Conservation (phyloP, 2,329 filamentous ascomycete genomes). For the Fusarium chaquense region DNA sequence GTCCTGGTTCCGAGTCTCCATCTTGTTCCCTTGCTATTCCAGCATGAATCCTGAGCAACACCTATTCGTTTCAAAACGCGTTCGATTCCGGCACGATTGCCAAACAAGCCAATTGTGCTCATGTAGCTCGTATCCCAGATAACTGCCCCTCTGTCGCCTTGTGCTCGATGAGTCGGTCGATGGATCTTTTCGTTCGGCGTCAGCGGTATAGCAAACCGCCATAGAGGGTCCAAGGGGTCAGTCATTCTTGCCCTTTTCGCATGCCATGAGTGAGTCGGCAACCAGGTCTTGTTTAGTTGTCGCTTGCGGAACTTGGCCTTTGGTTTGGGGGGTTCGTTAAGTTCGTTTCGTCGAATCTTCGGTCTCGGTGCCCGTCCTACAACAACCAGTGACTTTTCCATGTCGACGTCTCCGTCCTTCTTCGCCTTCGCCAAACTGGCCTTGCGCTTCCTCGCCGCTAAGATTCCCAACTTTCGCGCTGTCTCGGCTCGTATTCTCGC, state of each 20-base stretch:
- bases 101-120: slow-evolving; percentile 84
- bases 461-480: slow-evolving; percentile 74
- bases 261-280: slow-evolving; percentile 95
- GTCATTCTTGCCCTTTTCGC: slow-evolving; percentile 94
- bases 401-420: slow-evolving; percentile 30
- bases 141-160: slow-evolving; percentile 79
- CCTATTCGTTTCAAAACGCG: slow-evolving; percentile 75
- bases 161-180: slow-evolving; percentile 84
- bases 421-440: slow-evolving; percentile 53
- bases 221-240: slow-evolving; percentile 79
- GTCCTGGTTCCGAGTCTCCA: slow-evolving; percentile 72
- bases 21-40: slow-evolving; percentile 73
- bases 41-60: slow-evolving; percentile 69
- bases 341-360: slow-evolving; percentile 76
- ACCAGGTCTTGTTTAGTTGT: slow-evolving; percentile 89
- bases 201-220: slow-evolving; percentile 88
- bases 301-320: slow-evolving; percentile 83
- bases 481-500: slow-evolving; percentile 78
- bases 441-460: slow-evolving; percentile 68
- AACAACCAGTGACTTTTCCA: slow-evolving; percentile 27
- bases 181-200: slow-evolving; percentile 93
- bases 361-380: slow-evolving; percentile 60
- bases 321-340: slow-evolving; percentile 69
- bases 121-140: slow-evolving; percentile 97
- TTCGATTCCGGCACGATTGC: slow-evolving; percentile 71